These are phyloP conservation scores for Wickerhamomyces rabaulensis DNA, from an alignment of 805 yeast genomes.

Conservation along the genomic window DNA sequence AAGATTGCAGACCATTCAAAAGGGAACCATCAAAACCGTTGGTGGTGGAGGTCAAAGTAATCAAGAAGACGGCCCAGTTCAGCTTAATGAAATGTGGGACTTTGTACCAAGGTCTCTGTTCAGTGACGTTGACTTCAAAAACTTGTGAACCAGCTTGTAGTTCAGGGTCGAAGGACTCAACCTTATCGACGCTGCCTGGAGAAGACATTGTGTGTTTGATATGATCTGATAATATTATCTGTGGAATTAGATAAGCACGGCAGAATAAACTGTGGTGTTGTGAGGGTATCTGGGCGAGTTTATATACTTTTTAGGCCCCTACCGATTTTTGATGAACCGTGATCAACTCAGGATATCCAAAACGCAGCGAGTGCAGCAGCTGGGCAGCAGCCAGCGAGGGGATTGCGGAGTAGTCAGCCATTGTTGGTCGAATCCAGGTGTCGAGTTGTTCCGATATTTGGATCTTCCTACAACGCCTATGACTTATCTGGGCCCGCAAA, in stretches of 20 bases:
- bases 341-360: no score
- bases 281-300: no score
- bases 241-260: no score
- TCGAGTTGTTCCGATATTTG: neutral
- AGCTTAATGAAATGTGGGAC: constrained; percentile 34
- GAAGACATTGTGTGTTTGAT: no score
- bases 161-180: neutral
- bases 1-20: constrained; percentile 44
- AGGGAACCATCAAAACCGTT: constrained; percentile 43
- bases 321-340: no score
- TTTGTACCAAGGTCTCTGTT: constrained; percentile 26
- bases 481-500: no score
- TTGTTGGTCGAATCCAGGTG: neutral
- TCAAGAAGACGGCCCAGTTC: constrained; percentile 32
- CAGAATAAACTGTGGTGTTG: no score
- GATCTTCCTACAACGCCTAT: no score
- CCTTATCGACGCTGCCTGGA: neutral
- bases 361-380: neutral
- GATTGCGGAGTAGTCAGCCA: no score
- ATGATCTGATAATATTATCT: no score
- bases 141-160: neutral
- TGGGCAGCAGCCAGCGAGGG: no score
- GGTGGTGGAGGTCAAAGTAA: constrained; percentile 41
- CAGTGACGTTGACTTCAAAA: constrained; percentile 5
- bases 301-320: no score